These are phyloP conservation scores for Pseudozyma thailandica DNA, from an alignment of 1,284 basidiomycete species.

Conservation along the genomic window DNA sequence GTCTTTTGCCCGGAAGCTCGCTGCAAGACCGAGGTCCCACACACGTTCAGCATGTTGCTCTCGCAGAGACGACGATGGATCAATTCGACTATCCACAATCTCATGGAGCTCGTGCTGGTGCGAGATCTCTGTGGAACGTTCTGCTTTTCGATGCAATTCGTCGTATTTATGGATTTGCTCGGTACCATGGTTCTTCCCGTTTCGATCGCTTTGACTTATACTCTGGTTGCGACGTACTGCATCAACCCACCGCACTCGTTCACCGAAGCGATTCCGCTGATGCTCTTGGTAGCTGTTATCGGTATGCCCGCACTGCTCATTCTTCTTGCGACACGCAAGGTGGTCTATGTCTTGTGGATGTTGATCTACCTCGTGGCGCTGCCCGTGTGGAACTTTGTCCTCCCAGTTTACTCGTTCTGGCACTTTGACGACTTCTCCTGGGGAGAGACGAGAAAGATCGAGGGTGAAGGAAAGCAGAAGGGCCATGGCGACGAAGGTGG, in stretches of 20 bases:
- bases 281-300: constrained; percentile 87
- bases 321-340: constrained; percentile 89
- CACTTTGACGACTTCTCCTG: constrained; percentile 99
- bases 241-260: constrained; percentile 84
- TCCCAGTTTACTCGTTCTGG: constrained; percentile 94
- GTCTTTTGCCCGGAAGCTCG: constrained; percentile 97
- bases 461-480: constrained; percentile 72
- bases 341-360: constrained; percentile 98
- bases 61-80: constrained; percentile 99
- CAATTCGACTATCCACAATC: constrained; percentile 98
- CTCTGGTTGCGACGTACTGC: constrained; percentile 81
- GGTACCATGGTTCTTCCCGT: constrained; percentile 95
- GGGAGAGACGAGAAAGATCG: constrained; percentile 98
- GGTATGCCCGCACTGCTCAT: constrained; percentile 93
- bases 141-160: constrained; percentile 79
- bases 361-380: constrained; percentile 81
- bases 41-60: constrained; percentile 90
- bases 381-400: constrained; percentile 73
- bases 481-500: constrained; percentile 79
- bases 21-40: constrained; percentile 94
- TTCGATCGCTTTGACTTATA: constrained; percentile 90
- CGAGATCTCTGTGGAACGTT: constrained; percentile 80
- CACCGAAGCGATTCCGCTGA: constrained; percentile 90
- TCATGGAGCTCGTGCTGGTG: constrained; percentile 98
- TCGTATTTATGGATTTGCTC: constrained; percentile 97